phyloP scores from a whole-genome alignment of 495 filamentous ascomycete genomes.

The Clavariopsis aquatica region DNA sequence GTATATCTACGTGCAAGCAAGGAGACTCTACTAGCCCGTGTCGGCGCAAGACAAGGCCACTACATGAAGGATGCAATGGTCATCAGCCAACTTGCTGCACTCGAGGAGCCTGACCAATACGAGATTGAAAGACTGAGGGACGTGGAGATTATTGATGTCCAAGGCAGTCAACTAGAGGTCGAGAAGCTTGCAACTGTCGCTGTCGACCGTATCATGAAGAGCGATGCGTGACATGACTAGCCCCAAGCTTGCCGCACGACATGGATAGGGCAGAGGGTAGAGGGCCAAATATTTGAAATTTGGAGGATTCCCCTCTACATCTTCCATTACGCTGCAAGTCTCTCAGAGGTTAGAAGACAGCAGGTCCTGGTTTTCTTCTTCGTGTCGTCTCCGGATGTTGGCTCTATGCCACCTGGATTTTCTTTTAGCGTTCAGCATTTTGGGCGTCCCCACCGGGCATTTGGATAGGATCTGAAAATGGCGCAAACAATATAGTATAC shows the following conservation, averaged over 20 bases:
- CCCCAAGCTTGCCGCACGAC: no score
- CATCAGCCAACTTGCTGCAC: conserved; percentile 80
- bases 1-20: conserved; percentile 83
- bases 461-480: conserved; percentile 22
- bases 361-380: neutral
- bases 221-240: neutral
- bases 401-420: neutral
- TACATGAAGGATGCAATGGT: conserved; percentile 99
- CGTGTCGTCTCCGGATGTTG: conserved; percentile 2
- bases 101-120: conserved; percentile 75
- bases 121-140: conserved; percentile 64
- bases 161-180: conserved; percentile 63
- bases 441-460: conserved; percentile 20
- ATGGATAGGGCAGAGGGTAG: no score
- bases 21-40: conserved; percentile 70
- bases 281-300: no score
- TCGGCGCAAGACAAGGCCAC: conserved; percentile 72
- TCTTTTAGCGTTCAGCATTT: conserved; percentile 30
- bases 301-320: no score
- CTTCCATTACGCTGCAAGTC: no score
- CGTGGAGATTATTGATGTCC: conserved; percentile 80
- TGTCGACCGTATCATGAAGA: conserved; percentile 25
- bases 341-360: neutral
- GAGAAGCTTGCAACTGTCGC: conserved; percentile 55
- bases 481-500: conserved; percentile 37